phyloP scores from a whole-genome alignment of 2,329 filamentous ascomycete species.

The Fusarium fujikuroi region DNA sequence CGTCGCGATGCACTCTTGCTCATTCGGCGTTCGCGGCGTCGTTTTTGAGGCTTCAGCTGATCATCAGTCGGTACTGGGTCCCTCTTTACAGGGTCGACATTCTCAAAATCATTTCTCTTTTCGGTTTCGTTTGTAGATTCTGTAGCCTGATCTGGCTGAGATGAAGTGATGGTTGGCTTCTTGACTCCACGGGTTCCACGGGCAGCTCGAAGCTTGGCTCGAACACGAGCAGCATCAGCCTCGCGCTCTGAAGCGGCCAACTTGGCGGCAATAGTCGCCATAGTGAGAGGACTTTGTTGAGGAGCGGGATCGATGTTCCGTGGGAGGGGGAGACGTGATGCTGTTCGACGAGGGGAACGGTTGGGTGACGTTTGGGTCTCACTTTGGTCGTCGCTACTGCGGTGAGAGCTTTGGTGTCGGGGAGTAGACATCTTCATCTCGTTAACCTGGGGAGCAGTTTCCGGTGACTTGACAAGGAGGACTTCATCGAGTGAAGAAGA shows the following conservation, averaged over 20 bases:
- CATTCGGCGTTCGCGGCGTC: slow-evolving; percentile 63
- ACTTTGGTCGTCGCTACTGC: slow-evolving; percentile 23
- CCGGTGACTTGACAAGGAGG: slow-evolving; percentile 43
- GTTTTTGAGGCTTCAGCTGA: slow-evolving; percentile 51
- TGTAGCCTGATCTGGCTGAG: slow-evolving; percentile 29
- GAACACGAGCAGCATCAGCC: slow-evolving; percentile 70
- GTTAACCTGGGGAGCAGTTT: slow-evolving; percentile 19
- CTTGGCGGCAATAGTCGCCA: slow-evolving; percentile 71
- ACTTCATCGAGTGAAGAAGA: slow-evolving; percentile 50
- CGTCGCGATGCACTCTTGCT: slow-evolving; percentile 70
- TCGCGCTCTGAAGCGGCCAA: slow-evolving; percentile 72
- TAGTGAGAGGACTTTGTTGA: slow-evolving; percentile 68
- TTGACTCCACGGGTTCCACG: slow-evolving; percentile 51
- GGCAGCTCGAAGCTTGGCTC: slow-evolving; percentile 70
- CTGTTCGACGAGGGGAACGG: slow-evolving; percentile 35
- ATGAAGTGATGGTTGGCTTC: slow-evolving; percentile 43
- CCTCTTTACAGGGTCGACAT: slow-evolving; percentile 52
- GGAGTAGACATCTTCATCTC: slow-evolving; percentile 31
- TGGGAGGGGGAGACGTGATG: slow-evolving; percentile 46
- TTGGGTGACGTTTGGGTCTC: slow-evolving; percentile 24
- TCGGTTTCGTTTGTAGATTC: slow-evolving; percentile 17
- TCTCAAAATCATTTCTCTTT: slow-evolving; percentile 24
- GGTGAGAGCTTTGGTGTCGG: slow-evolving; percentile 30
- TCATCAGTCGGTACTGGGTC: slow-evolving; percentile 39
- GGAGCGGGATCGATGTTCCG: slow-evolving; percentile 52